Base-by-base conservation (phyloP, 108 stramenopile genomes). In the Fragilariopsis cylindrus region DNA sequence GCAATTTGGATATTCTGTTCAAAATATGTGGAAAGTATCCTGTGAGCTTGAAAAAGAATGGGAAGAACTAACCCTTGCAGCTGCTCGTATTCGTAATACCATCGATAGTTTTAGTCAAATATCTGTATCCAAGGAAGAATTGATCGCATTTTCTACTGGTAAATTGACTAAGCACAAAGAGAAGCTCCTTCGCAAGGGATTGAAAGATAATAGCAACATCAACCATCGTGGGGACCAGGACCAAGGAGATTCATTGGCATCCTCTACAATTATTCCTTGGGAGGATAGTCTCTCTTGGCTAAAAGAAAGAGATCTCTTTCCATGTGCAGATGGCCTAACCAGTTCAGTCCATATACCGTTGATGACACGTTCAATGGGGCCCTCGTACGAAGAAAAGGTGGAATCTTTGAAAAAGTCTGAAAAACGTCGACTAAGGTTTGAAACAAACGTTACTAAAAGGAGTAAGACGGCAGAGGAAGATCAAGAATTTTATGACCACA, bases 311-410 rank as follows among this genome's bases (percentile, higher is more conserved):
- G 7, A 66, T 1, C 18, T 82, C 19, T 50, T 72, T 40, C 82
- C 87, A 4, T 73, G 70, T 44, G 65, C 76, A 13, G 74, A 76
- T 54, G 84, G 85, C n/a, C 48, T 71, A 15, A 87, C 87, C 15
- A 50, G 40, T 39, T 60, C 80, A 40, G 75, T 90, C 1, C 91
- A 96, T 74, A 71, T 85, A 60, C 89, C 90, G n/a, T 50, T 96
- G 2, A 70, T 84, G 79, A 70, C 87, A 65, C 83, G 96, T 74
- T 63, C 80, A 7, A 74, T 48, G 55, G 96, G 96, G 13, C 89
- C 91, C 41, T 91, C 93, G 0, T 96, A 96, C 75, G 96, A 94
- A 79, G 92, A 96, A 81, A 96, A 96, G 73, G 79, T 96, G 9
- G 74, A 78, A 44, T 81, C 90, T 8, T 65, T 89, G 18, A 48